Base-by-base conservation (phyloP, 1,139 yeast genomes). In the Scheffersomyces insectosa region DNA sequence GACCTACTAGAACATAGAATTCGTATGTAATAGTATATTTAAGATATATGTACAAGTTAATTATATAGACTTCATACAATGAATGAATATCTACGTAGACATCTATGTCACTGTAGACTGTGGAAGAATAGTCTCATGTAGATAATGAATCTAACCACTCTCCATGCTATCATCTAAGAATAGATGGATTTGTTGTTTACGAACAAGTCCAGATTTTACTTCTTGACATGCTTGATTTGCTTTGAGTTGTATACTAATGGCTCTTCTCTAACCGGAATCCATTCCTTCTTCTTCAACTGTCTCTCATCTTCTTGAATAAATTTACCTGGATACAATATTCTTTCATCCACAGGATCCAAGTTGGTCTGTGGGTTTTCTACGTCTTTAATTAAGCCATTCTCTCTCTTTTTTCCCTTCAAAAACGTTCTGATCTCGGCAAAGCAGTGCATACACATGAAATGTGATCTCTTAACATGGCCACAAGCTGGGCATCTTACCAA, bases 401-500 rank as follows among this genome's bases (percentile, higher is more conserved):
- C 55, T 38, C 57, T 73, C 55, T 73, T 70, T 55, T 80, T 84
- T 20, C 56, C 61, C 56, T 73, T 74, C 85, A 96, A 87, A 42
- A 87, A 75, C 42, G 77, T 70, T 61, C 81, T 84, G 57, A 91
- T 86, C 62, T 89, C 93, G 33, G 79, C 82, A 49, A 89, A 91
- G 68, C 99, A 91, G 60, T 87, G 80, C 96, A 89, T 89, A 67
- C 99, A 91, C 63, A 91, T 76, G 44, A 90, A 83, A 64, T 91
- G 96, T 2, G 95, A 83, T 59, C 97, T 77, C 68, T 91, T 91
- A 54, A 82, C 86, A 50, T 88, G 87, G 36, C 99, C 99, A 69
- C 99, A 93, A 1, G 97, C 86, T 4, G 98, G 97, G 64, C 99
- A 93, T 62, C 96, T 80, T 50, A 86, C 88, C 55, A 93, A 70